Base-by-base conservation (phyloP, 352 stramenopile genomes). In the Elongisporangium senticosum region DNA sequence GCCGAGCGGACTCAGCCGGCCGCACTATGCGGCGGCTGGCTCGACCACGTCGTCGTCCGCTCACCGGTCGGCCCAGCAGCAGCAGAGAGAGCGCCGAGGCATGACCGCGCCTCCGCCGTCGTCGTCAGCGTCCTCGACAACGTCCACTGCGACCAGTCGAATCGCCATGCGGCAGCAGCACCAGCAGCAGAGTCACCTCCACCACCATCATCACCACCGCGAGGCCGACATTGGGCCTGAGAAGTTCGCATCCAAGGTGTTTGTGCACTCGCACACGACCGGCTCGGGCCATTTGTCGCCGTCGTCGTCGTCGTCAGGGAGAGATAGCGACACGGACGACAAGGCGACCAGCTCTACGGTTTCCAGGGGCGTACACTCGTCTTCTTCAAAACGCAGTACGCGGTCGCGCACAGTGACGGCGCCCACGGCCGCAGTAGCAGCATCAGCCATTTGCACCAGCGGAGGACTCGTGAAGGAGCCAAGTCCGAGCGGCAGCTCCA, bases 371-470 rank as follows among this genome's bases (percentile, higher is more conserved):
- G 57, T 62, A 33, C 57, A 75, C 14, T 55, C 64, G 22, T 61
- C 58, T 49, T 55, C 67, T 7, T 40, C 63, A 24, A 33, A 67
- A 55, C 23, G 62, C 2, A 71, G 56, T 40, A 83, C 83, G 37
- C 75, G 73, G 15, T 86, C 75, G 7, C 64, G 75, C 13, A 83
- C 83, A 71, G 75, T 83, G 10, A 73, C 83, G 14, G 83, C 83
- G 61, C 61, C 73, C 24, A 64, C 73, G 15, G 64, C 64, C 50
- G 76, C 69, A 55, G 68, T 58, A 4, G 65, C n/a, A n/a, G n/a
- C n/a, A n/a, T n/a, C 69, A 13, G 51, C 49, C 5, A 68, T 51
- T 54, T 70, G 53, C 53, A 66, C 43, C 21, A 73, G 54, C 22
- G 48, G 56, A 14, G 55, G 58, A 49, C 28, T 19, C n/a, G 21